A percentile compares a stretch with the other conserved stretches of the same genome.
These are phyloP conservation scores for Entomortierella beljakovae DNA, from an alignment of 192 early-diverging fungal species.

Conservation along the genomic window DNA sequence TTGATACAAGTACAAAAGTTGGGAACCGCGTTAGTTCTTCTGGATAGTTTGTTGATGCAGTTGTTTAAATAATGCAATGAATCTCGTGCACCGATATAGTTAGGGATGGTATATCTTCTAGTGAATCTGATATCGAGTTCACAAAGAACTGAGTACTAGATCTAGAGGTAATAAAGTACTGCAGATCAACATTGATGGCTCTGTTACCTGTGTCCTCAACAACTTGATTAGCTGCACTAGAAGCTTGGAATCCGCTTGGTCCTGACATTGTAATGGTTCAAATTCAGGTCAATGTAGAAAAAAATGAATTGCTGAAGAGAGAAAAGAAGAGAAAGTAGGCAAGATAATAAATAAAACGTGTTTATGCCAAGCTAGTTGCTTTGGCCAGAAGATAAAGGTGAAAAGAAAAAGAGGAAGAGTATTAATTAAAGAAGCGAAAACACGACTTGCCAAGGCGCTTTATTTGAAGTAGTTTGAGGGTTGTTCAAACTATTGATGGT, in stretches of 20 bases:
- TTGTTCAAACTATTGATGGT: background rate
- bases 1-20: background rate
- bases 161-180: too few species aligned
- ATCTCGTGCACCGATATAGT: too few species aligned
- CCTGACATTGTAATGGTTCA: conserved; percentile 19
- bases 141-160: too few species aligned
- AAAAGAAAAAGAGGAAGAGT: background rate
- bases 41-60: background rate
- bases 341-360: background rate
- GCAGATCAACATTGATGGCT: background rate
- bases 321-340: background rate
- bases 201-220: conserved; percentile 64
- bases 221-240: conserved; percentile 61
- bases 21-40: background rate
- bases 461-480: too few species aligned
- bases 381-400: background rate
- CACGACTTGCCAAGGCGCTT: too few species aligned
- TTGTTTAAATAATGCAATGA: too few species aligned
- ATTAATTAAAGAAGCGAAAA: background rate
- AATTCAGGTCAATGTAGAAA: conserved; percentile 5
- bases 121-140: too few species aligned
- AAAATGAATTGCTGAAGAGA: background rate
- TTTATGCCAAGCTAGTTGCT: background rate
- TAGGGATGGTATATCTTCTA: too few species aligned
- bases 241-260: conserved; percentile 23